Base-by-base conservation (phyloP, 495 filamentous ascomycete species). In the Chaetomidium leptoderma region DNA sequence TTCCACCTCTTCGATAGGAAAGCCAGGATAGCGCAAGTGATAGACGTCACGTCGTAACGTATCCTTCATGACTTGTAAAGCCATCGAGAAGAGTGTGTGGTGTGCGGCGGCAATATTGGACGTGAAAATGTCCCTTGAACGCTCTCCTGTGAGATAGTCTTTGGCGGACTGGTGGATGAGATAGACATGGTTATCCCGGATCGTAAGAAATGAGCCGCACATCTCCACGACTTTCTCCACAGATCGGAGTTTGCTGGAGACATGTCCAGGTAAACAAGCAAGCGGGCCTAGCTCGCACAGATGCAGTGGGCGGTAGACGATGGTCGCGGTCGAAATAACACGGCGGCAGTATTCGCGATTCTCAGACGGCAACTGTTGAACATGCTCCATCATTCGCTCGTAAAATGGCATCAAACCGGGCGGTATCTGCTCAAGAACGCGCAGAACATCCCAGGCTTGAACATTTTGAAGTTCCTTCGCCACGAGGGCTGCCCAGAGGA, bases 131-230 rank as follows among this genome's bases (percentile, higher is more conserved):
- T 36, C 32, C 19, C 27, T 30, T 7, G 30, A n/a, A 5, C 11
- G 24, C 23, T n/a, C 10, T 6, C n/a, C 6, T 23, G 29, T 27
- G 14, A 75, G 55, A 59, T 65, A 74, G 40, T 75, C 73, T 32
- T 73, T 70, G 23, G 55, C 55, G 6, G 55, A 52, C 46, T 58
- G 55, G 37, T 58, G 55, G 46, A 58, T 17, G 46, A 58, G 44
- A 6, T 17, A 16, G 1, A 37, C 13, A 1, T 2, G 16, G 35
- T 16, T 1, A 2, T 37, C 35, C 1, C 13, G 35, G 6, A 37
- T 1, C 6, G 13, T n/a, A 4, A 37, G 35, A 37, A 37, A 37
- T 3, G 35, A 37, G 7, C 35, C 35, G 13, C 35, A 37, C 3
- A 37, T 11, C 35, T 5, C 13, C 3, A 37, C 35, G 2, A 37